phyloP scores from a whole-genome alignment of 1,139 yeast species.

The Suhomyces panamericanus region DNA sequence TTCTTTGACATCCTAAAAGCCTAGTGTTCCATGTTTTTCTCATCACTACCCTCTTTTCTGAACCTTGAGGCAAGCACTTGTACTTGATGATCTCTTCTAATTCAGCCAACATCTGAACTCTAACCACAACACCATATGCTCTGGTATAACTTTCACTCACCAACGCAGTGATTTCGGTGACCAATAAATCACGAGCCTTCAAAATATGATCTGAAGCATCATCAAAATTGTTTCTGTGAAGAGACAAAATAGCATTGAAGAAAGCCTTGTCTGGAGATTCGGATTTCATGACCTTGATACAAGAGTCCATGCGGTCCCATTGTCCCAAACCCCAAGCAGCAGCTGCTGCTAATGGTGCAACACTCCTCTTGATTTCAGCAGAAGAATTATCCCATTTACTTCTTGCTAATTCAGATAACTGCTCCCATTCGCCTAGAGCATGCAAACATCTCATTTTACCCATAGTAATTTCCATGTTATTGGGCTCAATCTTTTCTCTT shows the following conservation, averaged over 20 bases:
- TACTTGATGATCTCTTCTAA: slow-evolving; percentile 91
- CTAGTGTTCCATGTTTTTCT: slow-evolving; percentile 94
- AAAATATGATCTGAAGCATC: slow-evolving; percentile 79
- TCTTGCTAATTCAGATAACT: slow-evolving; percentile 79
- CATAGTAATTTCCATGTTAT: slow-evolving; percentile 78
- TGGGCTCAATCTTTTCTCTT: slow-evolving; percentile 58
- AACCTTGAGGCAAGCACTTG: slow-evolving; percentile 78
- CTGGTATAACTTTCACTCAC: slow-evolving; percentile 95
- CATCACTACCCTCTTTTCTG: slow-evolving; percentile 75
- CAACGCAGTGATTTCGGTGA: slow-evolving; percentile 90
- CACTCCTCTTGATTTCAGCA: slow-evolving; percentile 73
- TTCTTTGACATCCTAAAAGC: slow-evolving; percentile 88
- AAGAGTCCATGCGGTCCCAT: slow-evolving; percentile 95
- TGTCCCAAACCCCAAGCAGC: slow-evolving; percentile 99
- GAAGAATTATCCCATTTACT: slow-evolving; percentile 80
- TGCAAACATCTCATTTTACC: slow-evolving; percentile 98
- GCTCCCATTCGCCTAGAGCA: slow-evolving; percentile 98
- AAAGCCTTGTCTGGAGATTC: slow-evolving; percentile 95
- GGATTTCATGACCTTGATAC: slow-evolving; percentile 82
- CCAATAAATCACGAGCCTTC: slow-evolving; percentile 83
- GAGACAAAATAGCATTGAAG: slow-evolving; percentile 82
- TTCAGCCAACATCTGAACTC: slow-evolving; percentile 97
- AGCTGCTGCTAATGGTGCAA: slow-evolving; percentile 97
- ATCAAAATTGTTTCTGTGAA: slow-evolving; percentile 83
- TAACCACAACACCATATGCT: slow-evolving; percentile 94